Evolutionary conservation across 2,329 filamentous ascomycete genomes (phyloP), one percentile per base, ranked within the genome.

Genomic region (Dendryphion nanum): DNA sequence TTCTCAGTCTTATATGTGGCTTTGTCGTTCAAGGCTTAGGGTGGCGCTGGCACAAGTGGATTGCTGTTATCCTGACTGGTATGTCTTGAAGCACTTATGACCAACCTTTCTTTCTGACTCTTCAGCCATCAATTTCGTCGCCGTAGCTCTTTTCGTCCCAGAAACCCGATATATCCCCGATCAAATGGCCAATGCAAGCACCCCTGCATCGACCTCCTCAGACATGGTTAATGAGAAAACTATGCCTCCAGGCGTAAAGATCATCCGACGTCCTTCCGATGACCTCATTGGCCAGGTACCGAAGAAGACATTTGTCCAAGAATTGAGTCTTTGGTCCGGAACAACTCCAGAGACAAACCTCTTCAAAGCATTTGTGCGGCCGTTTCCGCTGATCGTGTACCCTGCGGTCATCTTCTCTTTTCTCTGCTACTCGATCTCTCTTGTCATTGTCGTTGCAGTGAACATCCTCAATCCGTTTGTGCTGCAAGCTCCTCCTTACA

Each of bases 31-130:
- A 60, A n/a, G 50, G 51, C 6, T 44, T 65, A 3, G 53, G 51
- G 13, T 68, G 64, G 64, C 46, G 66, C 2, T 66, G 64, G 51
- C 61, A 67, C 29, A 68, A 67, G 35, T 65, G 64, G 53, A 61
- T 66, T 14, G 42, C 49, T 2, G 51, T 50, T 2, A 51, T 53
- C 2, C 35, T 56, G 10, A 53, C 49, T 4, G 45, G 23, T 26
- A 8, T 26, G 30, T 41, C 7, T 21, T 38, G 18, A 30, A 15
- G 15, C 26, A 31, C 4, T 38, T 37, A 8, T n/a, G n/a, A n/a
- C n/a, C n/a, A n/a, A n/a, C n/a, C n/a, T n/a, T n/a, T n/a, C n/a
- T n/a, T n/a, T n/a, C n/a, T n/a, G n/a, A n/a, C n/a, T n/a, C n/a
- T n/a, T n/a, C n/a, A n/a, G n/a, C n/a, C n/a, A n/a, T n/a, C n/a